These are phyloP conservation scores for Helianthus annuus DNA, from an alignment of 129 eudicot genomes.

Conservation along the genomic window HanXRQr2.0-SUNRISE NC_035438.2:54557497-54557996, in stretches of 20 bases:
- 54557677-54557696: constrained; percentile 17
- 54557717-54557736: constrained; percentile 7
- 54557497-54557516: neutral
- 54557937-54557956: no score
- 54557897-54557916: neutral
- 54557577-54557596: constrained; percentile 20
- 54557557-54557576: constrained; percentile 26
- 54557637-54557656: constrained; percentile 55
- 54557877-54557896: constrained; percentile 1
- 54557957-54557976: no score
- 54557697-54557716: constrained; percentile 8
- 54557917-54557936: neutral
- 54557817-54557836: constrained; percentile 18
- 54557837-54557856: neutral
- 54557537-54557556: neutral
- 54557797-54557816: constrained; percentile 22
- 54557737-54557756: constrained; percentile 20
- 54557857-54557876: constrained; percentile 12
- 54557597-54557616: constrained; percentile 26
- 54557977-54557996: no score
- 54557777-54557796: constrained; percentile 31
- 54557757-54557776: constrained; percentile 25
- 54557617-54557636: constrained; percentile 49
- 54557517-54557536: neutral
- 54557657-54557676: neutral